Percentiles rank a stretch among this genome's conserved stretches.
These are phyloP conservation scores for Ophiostoma himal-ulmi DNA, from an alignment of 2,329 filamentous ascomycete genomes.

Conservation along the genomic window DNA sequence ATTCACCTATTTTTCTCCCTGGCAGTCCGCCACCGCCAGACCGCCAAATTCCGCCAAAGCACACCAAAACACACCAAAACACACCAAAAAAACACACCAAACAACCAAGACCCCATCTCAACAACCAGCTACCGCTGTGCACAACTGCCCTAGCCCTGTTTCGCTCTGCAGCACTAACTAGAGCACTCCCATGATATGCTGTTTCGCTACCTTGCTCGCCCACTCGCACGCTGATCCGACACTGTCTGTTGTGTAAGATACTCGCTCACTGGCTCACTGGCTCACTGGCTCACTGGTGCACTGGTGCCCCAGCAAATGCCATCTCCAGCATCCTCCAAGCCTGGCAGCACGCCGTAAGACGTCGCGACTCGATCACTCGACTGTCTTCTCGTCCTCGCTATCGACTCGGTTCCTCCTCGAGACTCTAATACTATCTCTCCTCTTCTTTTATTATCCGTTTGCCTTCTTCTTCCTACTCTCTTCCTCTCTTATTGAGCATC, in stretches of 20 bases:
- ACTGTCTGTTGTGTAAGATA: too few species aligned
- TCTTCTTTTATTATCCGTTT: not conserved
- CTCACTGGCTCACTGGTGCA: too few species aligned
- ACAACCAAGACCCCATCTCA: not conserved
- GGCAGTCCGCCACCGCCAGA: not conserved
- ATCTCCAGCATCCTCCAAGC: not conserved
- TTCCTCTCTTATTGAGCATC: not conserved
- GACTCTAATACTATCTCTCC: not conserved
- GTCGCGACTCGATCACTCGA: constrained; percentile 3
- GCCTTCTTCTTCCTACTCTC: not conserved
- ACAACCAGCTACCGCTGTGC: not conserved
- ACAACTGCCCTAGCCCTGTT: constrained; percentile 12
- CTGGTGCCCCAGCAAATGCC: not conserved
- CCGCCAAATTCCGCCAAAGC: not conserved
- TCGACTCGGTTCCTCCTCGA: not conserved
- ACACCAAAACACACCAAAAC: not conserved
- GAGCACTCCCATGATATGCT: not conserved
- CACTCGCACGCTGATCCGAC: not conserved
- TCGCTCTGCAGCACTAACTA: not conserved
- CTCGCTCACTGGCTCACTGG: not conserved
- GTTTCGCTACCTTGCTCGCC: not conserved
- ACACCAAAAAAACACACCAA: not conserved
- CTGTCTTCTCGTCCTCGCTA: too few species aligned
- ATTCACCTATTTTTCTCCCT: constrained; percentile 3
- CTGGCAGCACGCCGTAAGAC: not conserved